Evolutionary conservation across 1,139 yeast species (phyloP).

Genomic region (Yamadazyma dushanensis): DNA sequence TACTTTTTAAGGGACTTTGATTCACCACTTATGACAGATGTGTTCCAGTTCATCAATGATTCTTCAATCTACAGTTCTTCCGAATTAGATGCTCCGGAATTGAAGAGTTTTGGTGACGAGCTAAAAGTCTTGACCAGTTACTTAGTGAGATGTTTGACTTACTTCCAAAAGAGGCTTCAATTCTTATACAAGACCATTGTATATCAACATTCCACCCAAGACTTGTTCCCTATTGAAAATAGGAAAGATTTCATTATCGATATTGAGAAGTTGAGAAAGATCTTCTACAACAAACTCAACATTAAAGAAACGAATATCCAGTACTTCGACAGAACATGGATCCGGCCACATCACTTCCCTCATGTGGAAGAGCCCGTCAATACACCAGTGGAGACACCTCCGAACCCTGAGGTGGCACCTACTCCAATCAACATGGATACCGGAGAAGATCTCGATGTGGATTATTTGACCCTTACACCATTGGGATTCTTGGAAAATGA

Average conservation of each 20-base stretch:
- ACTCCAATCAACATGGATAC: slow-evolving; percentile 4
- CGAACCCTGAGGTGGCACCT: background rate
- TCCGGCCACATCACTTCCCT: slow-evolving; percentile 33
- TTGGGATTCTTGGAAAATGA: slow-evolving; percentile 21
- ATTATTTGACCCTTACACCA: slow-evolving; percentile 17
- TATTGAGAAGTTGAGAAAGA: slow-evolving; percentile 25
- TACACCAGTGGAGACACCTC: slow-evolving; percentile 3
- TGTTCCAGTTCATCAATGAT: slow-evolving; percentile 28
- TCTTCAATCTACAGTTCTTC: slow-evolving; percentile 24
- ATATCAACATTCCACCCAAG: slow-evolving; percentile 23
- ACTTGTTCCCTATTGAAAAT: slow-evolving; percentile 31
- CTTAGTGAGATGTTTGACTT: slow-evolving; percentile 33
- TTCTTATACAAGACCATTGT: slow-evolving; percentile 25
- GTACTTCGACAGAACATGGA: slow-evolving; percentile 27
- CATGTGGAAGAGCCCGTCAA: slow-evolving; percentile 9
- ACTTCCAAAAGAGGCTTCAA: slow-evolving; percentile 21
- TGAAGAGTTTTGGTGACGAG: slow-evolving; percentile 16
- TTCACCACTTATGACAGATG: slow-evolving; percentile 43
- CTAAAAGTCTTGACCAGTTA: slow-evolving; percentile 32
- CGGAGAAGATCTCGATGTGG: slow-evolving; percentile 13
- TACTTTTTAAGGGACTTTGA: slow-evolving; percentile 45
- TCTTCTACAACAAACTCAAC: slow-evolving; percentile 26
- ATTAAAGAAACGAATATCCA: slow-evolving; percentile 29
- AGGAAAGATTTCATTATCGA: slow-evolving; percentile 27
- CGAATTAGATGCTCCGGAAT: slow-evolving; percentile 17